These are phyloP conservation scores for Helicocarpus griseus DNA, from an alignment of 2,329 filamentous ascomycete genomes.

Conservation along the genomic window DNA sequence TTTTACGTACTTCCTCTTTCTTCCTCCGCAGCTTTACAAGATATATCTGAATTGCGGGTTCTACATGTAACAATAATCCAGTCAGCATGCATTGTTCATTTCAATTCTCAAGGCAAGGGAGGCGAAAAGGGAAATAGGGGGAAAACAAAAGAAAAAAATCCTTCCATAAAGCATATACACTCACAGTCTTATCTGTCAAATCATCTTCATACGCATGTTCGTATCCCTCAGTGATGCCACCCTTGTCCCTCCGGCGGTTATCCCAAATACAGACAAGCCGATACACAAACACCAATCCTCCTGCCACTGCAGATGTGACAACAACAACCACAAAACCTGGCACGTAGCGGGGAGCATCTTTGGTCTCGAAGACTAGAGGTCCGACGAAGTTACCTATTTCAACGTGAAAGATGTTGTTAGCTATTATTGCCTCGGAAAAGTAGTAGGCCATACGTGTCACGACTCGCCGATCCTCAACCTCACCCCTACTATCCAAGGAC, in stretches of 20 bases:
- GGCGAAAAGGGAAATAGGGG: no score
- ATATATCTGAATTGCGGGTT: not conserved
- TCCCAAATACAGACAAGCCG: slow-evolving; percentile 36
- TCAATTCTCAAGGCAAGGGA: no score
- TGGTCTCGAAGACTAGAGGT: slow-evolving; percentile 32
- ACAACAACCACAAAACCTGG: slow-evolving; percentile 33
- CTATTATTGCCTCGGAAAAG: not conserved
- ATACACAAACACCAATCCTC: slow-evolving; percentile 11
- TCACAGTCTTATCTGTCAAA: slow-evolving; percentile 34
- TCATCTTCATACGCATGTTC: slow-evolving; percentile 46
- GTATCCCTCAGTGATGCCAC: slow-evolving; percentile 37
- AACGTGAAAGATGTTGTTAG: not conserved
- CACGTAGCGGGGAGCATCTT: slow-evolving; percentile 32
- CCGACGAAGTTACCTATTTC: slow-evolving; percentile 33
- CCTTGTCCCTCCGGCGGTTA: slow-evolving; percentile 34
- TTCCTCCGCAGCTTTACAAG: not conserved
- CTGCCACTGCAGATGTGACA: slow-evolving; percentile 24
- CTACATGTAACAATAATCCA: not conserved
- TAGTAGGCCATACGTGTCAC: no score
- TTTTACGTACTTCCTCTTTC: not conserved
- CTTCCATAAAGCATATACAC: no score
- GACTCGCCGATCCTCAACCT: no score
- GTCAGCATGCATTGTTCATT: no score
- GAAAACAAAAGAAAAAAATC: no score
- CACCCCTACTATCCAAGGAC: no score